Conservation (phyloP, 805 yeast species). For the Saccharomycopsis selenospora region DNA sequence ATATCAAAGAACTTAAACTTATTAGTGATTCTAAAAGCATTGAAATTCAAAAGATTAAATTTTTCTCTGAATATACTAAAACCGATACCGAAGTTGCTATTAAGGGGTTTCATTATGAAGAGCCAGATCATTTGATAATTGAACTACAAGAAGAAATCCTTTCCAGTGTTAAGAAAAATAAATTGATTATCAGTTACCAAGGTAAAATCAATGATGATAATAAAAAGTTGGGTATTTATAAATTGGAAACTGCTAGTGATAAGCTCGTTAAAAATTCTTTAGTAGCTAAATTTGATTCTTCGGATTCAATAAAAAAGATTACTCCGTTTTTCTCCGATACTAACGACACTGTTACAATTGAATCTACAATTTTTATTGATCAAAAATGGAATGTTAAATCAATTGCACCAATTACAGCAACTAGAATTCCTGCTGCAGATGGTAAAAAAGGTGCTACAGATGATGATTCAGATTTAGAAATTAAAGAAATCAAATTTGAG, state of each 20-base stretch:
- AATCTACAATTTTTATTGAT: slow-evolving; percentile 2
- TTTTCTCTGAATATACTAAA: slow-evolving; percentile 6
- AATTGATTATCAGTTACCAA: background rate
- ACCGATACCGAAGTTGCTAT: slow-evolving; percentile 7
- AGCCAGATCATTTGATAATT: background rate
- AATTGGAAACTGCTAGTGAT: background rate
- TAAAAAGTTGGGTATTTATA: background rate
- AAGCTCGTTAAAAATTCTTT: background rate
- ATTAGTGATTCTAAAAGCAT: background rate
- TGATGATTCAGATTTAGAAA: background rate
- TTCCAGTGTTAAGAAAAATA: background rate
- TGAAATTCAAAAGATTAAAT: background rate
- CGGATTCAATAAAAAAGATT: background rate
- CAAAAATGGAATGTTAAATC: background rate
- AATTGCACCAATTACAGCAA: background rate
- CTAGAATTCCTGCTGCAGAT: slow-evolving; percentile 7
- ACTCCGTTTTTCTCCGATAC: background rate
- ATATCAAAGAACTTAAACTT: background rate
- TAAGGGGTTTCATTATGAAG: background rate
- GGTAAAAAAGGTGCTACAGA: slow-evolving; percentile 10
- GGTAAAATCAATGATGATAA: too few relatives aligned
- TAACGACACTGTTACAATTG: background rate
- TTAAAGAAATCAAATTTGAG: slow-evolving; percentile 6
- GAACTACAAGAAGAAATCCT: slow-evolving; percentile 3
- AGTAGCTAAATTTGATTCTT: background rate